These are phyloP conservation scores for Samsoniella hepiali DNA, from an alignment of 2,329 filamentous ascomycete species.

Conservation along the genomic window DNA sequence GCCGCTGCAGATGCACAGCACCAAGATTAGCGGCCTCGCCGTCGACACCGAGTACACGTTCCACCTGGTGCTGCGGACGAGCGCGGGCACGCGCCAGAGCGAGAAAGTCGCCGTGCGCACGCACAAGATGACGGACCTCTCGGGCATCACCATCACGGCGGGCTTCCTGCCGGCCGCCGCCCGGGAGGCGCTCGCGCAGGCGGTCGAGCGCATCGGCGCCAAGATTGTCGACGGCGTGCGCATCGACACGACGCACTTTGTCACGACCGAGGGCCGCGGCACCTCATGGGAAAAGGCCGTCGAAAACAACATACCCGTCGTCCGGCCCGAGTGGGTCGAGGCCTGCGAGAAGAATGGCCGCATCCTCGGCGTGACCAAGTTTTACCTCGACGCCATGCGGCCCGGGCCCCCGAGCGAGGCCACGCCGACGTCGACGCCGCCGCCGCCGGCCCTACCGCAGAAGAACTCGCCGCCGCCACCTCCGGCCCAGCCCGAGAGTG, in stretches of 20 bases:
- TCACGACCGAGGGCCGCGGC: conserved; percentile 89
- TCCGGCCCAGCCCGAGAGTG: conserved; percentile 19
- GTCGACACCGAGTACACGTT: conserved; percentile 96
- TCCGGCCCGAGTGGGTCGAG: conserved; percentile 94
- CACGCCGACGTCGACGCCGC: conserved; percentile 25
- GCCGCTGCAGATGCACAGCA: conserved; percentile 82
- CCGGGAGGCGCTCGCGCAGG: conserved; percentile 68
- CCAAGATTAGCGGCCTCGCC: conserved; percentile 94
- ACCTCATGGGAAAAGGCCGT: conserved; percentile 93
- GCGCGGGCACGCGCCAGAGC: conserved; percentile 79
- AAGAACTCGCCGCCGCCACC: conserved; percentile 33
- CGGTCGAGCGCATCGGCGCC: conserved; percentile 85
- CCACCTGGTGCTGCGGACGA: conserved; percentile 86
- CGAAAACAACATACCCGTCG: conserved; percentile 96
- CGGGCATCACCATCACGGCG: conserved; percentile 84
- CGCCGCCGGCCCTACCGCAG: conserved; percentile 32
- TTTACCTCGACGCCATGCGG: conserved; percentile 81
- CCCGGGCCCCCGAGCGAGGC: conserved; percentile 42
- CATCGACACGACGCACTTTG: conserved; percentile 98
- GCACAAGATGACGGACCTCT: conserved; percentile 98
- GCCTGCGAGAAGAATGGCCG: conserved; percentile 92
- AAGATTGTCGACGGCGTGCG: conserved; percentile 86
- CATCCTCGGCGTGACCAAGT: conserved; percentile 90
- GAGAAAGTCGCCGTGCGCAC: conserved; percentile 84
- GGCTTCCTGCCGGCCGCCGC: conserved; percentile 74